Percentiles rank a stretch among this genome's conserved stretches.
phyloP scores from a whole-genome alignment of 257 asterid genomes.

The Nicotiana tomentosiformis region DNA sequence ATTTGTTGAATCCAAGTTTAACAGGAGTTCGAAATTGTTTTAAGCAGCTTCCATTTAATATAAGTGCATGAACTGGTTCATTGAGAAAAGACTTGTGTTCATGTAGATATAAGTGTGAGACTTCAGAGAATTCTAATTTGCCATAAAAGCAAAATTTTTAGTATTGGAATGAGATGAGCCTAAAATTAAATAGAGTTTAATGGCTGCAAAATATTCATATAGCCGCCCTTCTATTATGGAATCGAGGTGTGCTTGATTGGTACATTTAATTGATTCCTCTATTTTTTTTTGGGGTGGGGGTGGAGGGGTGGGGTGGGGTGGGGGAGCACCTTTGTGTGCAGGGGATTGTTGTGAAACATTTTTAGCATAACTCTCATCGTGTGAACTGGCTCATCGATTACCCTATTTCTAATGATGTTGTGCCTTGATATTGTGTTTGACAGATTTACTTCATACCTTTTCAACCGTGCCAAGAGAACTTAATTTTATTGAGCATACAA shows the following conservation, averaged over 20 bases:
- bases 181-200: not conserved
- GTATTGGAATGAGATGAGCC: not conserved
- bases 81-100: not conserved
- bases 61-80: not conserved
- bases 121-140: not conserved
- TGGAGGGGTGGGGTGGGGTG: no score
- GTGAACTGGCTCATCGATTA: not conserved
- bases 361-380: not conserved
- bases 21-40: not conserved
- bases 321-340: not conserved
- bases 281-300: no score
- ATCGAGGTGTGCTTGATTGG: not conserved
- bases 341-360: not conserved
- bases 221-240: not conserved
- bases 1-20: not conserved
- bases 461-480: conserved; percentile 60
- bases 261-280: not conserved
- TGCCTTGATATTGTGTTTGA: conserved; percentile 7
- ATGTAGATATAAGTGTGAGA: not conserved
- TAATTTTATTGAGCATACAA: conserved; percentile 73
- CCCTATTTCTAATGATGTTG: not conserved
- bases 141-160: not conserved
- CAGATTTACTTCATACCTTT: conserved; percentile 63
- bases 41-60: not conserved
- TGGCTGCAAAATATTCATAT: not conserved